Conservation (phyloP, 2,329 filamentous ascomycete species). For the Ophiostoma piceae region DNA sequence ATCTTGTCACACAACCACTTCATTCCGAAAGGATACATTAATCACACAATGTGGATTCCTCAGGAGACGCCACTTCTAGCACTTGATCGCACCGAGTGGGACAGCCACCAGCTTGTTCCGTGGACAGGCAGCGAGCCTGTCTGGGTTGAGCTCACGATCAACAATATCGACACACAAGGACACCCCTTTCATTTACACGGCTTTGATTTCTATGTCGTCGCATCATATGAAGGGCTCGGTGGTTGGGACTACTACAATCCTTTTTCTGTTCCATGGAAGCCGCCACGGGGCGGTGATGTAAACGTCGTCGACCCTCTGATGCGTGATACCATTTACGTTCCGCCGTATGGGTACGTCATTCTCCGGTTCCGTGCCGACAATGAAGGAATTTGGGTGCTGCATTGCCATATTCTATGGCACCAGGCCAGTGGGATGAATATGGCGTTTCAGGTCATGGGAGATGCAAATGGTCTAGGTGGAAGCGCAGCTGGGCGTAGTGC, state of each 20-base stretch:
- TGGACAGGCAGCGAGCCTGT: slow-evolving; percentile 27
- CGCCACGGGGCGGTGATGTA: slow-evolving; percentile 26
- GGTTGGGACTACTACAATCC: slow-evolving; percentile 32
- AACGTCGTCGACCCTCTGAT: slow-evolving; percentile 26
- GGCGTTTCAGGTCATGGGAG: slow-evolving; percentile 29
- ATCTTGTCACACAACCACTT: slow-evolving; percentile 27
- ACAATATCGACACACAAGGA: slow-evolving; percentile 30
- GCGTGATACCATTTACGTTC: slow-evolving; percentile 31
- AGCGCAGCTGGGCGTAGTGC: slow-evolving; percentile 20
- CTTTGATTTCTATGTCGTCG: slow-evolving; percentile 30
- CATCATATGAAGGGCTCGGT: slow-evolving; percentile 26
- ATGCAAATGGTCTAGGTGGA: slow-evolving; percentile 24
- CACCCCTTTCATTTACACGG: slow-evolving; percentile 31
- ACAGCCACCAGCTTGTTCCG: slow-evolving; percentile 29
- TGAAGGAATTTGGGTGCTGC: slow-evolving; percentile 29
- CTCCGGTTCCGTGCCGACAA: slow-evolving; percentile 29
- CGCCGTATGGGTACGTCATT: slow-evolving; percentile 27
- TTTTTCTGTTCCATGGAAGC: slow-evolving; percentile 24
- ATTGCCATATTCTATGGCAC: slow-evolving; percentile 31
- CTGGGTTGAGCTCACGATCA: slow-evolving; percentile 31
- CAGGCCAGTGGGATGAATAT: slow-evolving; percentile 30
- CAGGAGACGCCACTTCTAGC: slow-evolving; percentile 26
- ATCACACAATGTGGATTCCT: slow-evolving; percentile 29
- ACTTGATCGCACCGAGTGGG: slow-evolving; percentile 26
- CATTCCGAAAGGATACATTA: slow-evolving; percentile 29